These are phyloP conservation scores for Melaleuca quinquenervia DNA, from an alignment of 345 rosid species.

Conservation along the genomic window DNA sequence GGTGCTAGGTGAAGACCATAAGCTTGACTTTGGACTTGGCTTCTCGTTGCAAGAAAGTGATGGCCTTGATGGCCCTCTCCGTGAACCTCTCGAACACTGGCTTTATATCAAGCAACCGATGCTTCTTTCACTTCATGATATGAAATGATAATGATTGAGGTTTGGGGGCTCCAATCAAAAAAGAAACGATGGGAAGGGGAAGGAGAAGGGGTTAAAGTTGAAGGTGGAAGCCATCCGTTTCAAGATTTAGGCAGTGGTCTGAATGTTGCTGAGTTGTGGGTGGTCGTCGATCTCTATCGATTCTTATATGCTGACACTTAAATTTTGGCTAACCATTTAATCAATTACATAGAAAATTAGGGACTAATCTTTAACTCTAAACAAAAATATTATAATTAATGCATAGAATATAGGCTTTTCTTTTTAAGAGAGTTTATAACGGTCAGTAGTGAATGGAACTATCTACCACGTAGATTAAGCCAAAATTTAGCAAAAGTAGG, in stretches of 20 bases:
- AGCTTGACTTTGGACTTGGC: conserved; percentile 61
- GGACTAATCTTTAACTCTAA: not conserved
- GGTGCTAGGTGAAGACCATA: conserved; percentile 73
- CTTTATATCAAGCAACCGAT: not conserved
- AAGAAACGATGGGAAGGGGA: too few species aligned
- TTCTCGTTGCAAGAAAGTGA: conserved; percentile 72
- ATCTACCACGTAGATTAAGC: too few species aligned
- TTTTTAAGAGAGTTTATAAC: too few species aligned
- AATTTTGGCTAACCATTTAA: not conserved
- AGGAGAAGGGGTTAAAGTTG: too few species aligned
- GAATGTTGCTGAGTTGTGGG: too few species aligned
- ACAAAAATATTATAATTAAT: not conserved
- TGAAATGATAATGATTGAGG: not conserved
- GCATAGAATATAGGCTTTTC: not conserved
- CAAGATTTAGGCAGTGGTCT: too few species aligned
- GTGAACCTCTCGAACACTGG: conserved; percentile 81
- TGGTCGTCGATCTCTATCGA: too few species aligned
- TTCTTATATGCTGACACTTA: not conserved
- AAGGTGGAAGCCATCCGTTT: too few species aligned
- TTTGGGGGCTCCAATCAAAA: not conserved
- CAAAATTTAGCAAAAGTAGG: too few species aligned
- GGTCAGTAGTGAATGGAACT: too few species aligned
- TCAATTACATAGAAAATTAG: not conserved
- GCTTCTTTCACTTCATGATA: not conserved
- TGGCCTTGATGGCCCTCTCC: conserved; percentile 68